These are phyloP conservation scores for Coemansia sp. DNA, from an alignment of 192 early-diverging fungal genomes.

Conservation along the genomic window DNA sequence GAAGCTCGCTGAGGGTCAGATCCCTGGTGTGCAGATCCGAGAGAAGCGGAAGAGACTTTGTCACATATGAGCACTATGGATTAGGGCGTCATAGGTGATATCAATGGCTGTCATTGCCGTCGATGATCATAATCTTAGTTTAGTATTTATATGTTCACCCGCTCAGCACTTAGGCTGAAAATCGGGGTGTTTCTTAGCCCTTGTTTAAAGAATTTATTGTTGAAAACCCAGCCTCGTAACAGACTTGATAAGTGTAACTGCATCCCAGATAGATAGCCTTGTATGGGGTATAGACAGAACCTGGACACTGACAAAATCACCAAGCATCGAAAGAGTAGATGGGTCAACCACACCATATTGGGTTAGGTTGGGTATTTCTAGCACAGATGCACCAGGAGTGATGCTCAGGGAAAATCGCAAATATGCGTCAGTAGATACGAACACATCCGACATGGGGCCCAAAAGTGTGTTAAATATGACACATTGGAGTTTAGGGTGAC, in stretches of 20 bases:
- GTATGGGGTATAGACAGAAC: not conserved
- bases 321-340: not conserved
- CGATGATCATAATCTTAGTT: too few species aligned
- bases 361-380: not conserved
- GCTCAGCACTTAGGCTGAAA: too few species aligned
- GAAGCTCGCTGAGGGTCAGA: not conserved
- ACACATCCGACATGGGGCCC: not conserved
- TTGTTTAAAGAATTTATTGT: too few species aligned
- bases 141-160: too few species aligned
- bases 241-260: not conserved
- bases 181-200: too few species aligned
- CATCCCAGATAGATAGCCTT: not conserved
- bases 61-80: too few species aligned
- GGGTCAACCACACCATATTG: not conserved
- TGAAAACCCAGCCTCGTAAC: too few species aligned
- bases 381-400: not conserved
- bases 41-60: not conserved
- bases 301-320: not conserved
- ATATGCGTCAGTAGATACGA: not conserved
- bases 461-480: not conserved
- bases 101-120: too few species aligned
- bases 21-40: not conserved
- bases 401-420: not conserved
- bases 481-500: not conserved
- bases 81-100: too few species aligned